Evolutionary conservation across 352 stramenopile genomes (phyloP), one percentile per base, ranked within the genome.

Genomic region (Phytophthora pini): DNA sequence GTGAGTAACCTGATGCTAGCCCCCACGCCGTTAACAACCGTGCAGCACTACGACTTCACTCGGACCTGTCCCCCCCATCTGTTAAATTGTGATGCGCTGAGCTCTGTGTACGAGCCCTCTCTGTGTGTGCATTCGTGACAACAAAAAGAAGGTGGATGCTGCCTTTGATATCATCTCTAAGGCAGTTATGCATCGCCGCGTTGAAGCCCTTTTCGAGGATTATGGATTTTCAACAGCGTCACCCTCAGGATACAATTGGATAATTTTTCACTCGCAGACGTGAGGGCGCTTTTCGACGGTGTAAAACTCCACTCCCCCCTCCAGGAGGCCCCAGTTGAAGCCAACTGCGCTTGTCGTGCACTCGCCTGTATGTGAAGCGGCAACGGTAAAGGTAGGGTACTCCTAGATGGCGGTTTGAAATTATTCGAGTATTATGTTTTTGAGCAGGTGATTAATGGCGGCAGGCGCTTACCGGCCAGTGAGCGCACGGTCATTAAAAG

Each of bases 211-310:
- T 7, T 15, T 52, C 10, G 45, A 26, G 12, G 20, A 44, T 48
- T 65, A 13, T 5, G 13, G 17, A 39, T 46, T 15, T 52, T 65
- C 27, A 46, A 65, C 17, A 65, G 56, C 56, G 47, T 65, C 4
- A 47, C 36, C 1, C 20, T 46, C 13, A 52, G 38, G 38, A 17
- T 57, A 7, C 26, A 65, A 27, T n/a, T 2, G 31, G 54, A 48
- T 7, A 24, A 61, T 17, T 51, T 51, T 22, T 51, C 53, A 17
- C 40, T 61, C 9, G 53, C 41, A 2, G 53, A 52, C 10, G 53
- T 45, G 20, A 39, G 27, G 1, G 12, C 41, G 0, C 53, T 61
- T 11, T 61, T 61, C 41, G 53, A 61, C 53, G 36, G 41, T 2
- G 41, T 52, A 11, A 9, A 38, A 10, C 8, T 39, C 20, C 11